phyloP scores from a whole-genome alignment of 2,329 filamentous ascomycete species.

The Colletotrichum sansevieriae region DNA sequence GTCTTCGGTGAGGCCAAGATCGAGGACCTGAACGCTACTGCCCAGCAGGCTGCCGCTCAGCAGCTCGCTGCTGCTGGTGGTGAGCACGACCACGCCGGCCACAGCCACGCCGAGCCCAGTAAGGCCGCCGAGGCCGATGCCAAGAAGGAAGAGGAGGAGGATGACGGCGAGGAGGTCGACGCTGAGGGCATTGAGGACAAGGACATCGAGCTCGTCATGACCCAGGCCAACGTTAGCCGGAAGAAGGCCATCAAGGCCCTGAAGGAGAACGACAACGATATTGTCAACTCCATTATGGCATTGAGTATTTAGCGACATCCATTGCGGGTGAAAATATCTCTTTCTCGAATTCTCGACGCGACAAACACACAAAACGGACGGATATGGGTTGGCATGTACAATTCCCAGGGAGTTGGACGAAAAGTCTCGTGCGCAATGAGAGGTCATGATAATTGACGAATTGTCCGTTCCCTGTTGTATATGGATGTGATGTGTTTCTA shows the following conservation, averaged over 20 bases:
- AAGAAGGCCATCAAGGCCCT: slow-evolving; percentile 99
- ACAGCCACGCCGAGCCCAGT: slow-evolving; percentile 78
- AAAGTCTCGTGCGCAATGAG: slow-evolving; percentile 40
- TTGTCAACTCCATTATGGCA: slow-evolving; percentile 99
- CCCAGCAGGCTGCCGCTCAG: slow-evolving; percentile 94
- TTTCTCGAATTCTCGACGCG: slow-evolving; percentile 38
- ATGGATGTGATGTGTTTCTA: background rate
- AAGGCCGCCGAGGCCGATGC: slow-evolving; percentile 73
- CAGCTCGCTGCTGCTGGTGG: slow-evolving; percentile 85
- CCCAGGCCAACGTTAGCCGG: slow-evolving; percentile 94
- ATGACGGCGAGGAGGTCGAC: slow-evolving; percentile 96
- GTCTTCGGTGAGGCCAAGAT: slow-evolving; percentile 99
- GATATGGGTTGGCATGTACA: slow-evolving; percentile 46
- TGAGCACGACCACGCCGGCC: slow-evolving; percentile 75
- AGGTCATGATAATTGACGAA: slow-evolving; percentile 39
- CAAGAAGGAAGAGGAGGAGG: slow-evolving; percentile 85
- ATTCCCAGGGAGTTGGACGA: slow-evolving; percentile 41
- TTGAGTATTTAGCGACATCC: slow-evolving; percentile 77
- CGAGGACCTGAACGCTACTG: slow-evolving; percentile 98
- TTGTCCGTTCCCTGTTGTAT: slow-evolving; percentile 4
- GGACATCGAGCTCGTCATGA: slow-evolving; percentile 99
- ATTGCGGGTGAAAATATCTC: slow-evolving; percentile 17
- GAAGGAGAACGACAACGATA: slow-evolving; percentile 99
- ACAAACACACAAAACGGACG: slow-evolving; percentile 41
- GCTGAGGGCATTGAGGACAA: slow-evolving; percentile 96